Evolutionary conservation across 2,329 filamentous ascomycete genomes (phyloP).

Genomic region (Colletotrichum chlorophyti): DNA sequence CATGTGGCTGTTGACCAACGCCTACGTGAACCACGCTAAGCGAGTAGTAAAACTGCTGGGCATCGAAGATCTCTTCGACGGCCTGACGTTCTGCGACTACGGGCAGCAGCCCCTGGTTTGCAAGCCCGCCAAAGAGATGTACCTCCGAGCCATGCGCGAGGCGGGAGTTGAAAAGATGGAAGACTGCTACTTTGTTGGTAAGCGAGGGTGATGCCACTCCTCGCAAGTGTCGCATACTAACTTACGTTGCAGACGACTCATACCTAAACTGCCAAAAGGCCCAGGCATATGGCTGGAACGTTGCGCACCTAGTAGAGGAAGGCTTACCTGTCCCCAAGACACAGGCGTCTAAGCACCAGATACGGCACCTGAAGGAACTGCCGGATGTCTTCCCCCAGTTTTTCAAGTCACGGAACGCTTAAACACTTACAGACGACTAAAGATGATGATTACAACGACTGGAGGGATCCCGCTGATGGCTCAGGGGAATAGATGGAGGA

Average conservation of each 20-base stretch:
- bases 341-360: slow-evolving; percentile 75
- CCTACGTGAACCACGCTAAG: slow-evolving; percentile 87
- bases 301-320: slow-evolving; percentile 85
- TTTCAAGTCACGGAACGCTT: slow-evolving; percentile 66
- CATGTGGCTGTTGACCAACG: slow-evolving; percentile 95
- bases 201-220: slow-evolving; percentile 41
- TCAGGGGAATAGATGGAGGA: too few species aligned
- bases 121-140: slow-evolving; percentile 87
- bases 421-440: not conserved
- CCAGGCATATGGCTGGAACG: slow-evolving; percentile 82
- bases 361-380: slow-evolving; percentile 78
- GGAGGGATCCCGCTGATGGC: too few species aligned
- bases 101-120: slow-evolving; percentile 75
- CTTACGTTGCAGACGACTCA: slow-evolving; percentile 74
- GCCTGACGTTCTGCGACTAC: slow-evolving; percentile 96
- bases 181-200: slow-evolving; percentile 93
- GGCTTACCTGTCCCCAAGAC: slow-evolving; percentile 67
- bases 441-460: not conserved
- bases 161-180: slow-evolving; percentile 72
- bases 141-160: slow-evolving; percentile 85
- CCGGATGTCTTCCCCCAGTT: slow-evolving; percentile 80
- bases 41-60: slow-evolving; percentile 82
- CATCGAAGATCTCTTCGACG: slow-evolving; percentile 90
- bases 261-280: slow-evolving; percentile 81
- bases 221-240: not conserved